Conservation (phyloP, 805 yeast genomes). For the Sugiyamaella lignohabitans region DNA sequence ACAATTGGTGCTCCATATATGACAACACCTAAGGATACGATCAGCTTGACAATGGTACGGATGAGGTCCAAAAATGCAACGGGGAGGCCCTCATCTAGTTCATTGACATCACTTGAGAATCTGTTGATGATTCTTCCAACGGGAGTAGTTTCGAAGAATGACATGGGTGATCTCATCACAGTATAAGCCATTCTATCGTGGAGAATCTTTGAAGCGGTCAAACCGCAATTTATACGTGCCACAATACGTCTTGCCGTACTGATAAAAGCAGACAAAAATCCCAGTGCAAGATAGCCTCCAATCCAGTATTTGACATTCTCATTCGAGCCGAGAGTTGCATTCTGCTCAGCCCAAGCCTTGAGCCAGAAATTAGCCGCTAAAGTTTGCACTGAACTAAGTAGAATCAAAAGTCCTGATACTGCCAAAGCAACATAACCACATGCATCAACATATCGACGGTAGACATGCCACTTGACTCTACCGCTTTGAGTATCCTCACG, state of each 20-base stretch:
- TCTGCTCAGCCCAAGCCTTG: slow-evolving; percentile 85
- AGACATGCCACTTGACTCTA: slow-evolving; percentile 73
- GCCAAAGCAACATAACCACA: slow-evolving; percentile 45
- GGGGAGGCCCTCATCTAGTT: slow-evolving; percentile 66
- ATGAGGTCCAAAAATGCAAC: slow-evolving; percentile 34
- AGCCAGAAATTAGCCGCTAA: slow-evolving; percentile 75
- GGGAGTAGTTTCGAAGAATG: slow-evolving; percentile 91
- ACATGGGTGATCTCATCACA: slow-evolving; percentile 86
- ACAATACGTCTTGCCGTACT: slow-evolving; percentile 49
- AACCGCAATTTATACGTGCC: slow-evolving; percentile 43
- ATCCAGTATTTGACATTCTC: slow-evolving; percentile 58
- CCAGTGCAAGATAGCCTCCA: slow-evolving; percentile 63
- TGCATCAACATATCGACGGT: slow-evolving; percentile 67
- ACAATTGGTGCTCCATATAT: slow-evolving; percentile 86
- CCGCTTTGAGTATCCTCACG: slow-evolving; percentile 74
- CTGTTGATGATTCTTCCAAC: slow-evolving; percentile 87
- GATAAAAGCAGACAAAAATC: slow-evolving; percentile 42
- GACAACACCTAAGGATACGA: slow-evolving; percentile 71
- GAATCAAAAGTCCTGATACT: slow-evolving; percentile 36
- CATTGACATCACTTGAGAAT: slow-evolving; percentile 83
- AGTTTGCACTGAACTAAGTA: slow-evolving; percentile 44
- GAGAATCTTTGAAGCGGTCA: slow-evolving; percentile 31
- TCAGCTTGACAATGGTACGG: slow-evolving; percentile 30
- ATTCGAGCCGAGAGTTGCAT: slow-evolving; percentile 53
- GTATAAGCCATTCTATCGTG: slow-evolving; percentile 68